phyloP scores from a whole-genome alignment of 1,139 yeast species.

The Suhomyces anneliseae region DNA sequence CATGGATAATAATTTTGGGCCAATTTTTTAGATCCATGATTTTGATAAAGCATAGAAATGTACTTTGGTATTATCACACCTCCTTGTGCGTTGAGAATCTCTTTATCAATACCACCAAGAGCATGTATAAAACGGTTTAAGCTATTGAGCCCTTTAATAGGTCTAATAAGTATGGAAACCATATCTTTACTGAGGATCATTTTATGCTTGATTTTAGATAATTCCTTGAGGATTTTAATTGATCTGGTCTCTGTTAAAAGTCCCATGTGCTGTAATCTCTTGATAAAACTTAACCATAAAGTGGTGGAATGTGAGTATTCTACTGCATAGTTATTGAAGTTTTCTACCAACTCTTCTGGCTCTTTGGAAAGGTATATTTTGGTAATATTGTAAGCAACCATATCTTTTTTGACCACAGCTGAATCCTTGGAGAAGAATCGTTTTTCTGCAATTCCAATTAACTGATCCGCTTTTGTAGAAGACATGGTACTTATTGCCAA shows the following conservation, averaged over 20 bases:
- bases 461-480: constrained; percentile 24
- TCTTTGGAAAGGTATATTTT: constrained; percentile 28
- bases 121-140: constrained; percentile 21
- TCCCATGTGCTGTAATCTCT: constrained; percentile 34
- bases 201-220: constrained; percentile 22
- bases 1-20: constrained; percentile 18
- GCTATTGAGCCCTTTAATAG: constrained; percentile 23
- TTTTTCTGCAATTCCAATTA: constrained; percentile 31
- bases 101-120: constrained; percentile 10
- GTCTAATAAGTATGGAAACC: constrained; percentile 27
- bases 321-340: constrained; percentile 31
- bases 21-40: constrained; percentile 12
- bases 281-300: constrained; percentile 39
- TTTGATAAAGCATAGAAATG: constrained; percentile 25
- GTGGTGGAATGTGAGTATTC: constrained; percentile 26
- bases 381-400: constrained; percentile 26
- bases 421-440: constrained; percentile 19
- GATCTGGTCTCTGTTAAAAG: constrained; percentile 34
- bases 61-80: constrained; percentile 30
- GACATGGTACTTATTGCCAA: constrained; percentile 30
- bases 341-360: constrained; percentile 34
- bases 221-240: constrained; percentile 26
- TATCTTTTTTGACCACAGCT: constrained; percentile 17
- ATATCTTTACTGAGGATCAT: constrained; percentile 34
- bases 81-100: constrained; percentile 11